Evolutionary conservation across 2,329 filamentous ascomycete species (phyloP).

Genomic region (Aspergillus costaricaensis): DNA sequence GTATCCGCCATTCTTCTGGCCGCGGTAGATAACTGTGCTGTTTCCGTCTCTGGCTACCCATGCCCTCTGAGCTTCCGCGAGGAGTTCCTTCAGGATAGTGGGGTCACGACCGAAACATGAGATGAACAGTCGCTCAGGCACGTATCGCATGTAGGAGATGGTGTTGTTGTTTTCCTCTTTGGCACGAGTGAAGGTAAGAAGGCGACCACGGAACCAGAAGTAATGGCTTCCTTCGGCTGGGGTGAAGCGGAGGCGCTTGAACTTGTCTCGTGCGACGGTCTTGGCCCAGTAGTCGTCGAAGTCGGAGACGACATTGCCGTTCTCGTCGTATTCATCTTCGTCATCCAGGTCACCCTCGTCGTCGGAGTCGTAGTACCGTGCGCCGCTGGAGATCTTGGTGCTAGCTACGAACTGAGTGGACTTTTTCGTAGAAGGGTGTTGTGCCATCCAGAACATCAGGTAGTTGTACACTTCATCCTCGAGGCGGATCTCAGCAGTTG

Average conservation of each 20-base stretch:
- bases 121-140: slow-evolving; percentile 35
- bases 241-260: slow-evolving; percentile 55
- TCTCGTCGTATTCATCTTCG: slow-evolving; percentile 31
- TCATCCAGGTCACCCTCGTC: slow-evolving; percentile 24
- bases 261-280: slow-evolving; percentile 40
- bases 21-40: slow-evolving; percentile 44
- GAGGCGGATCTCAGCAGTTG: slow-evolving; percentile 64
- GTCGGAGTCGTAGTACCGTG: slow-evolving; percentile 32
- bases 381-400: slow-evolving; percentile 55
- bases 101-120: slow-evolving; percentile 40
- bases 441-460: slow-evolving; percentile 68
- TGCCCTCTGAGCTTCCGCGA: slow-evolving; percentile 39
- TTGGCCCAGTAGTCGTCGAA: slow-evolving; percentile 46
- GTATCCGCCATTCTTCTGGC: slow-evolving; percentile 25
- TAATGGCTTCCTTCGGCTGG: slow-evolving; percentile 67
- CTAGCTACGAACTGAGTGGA: slow-evolving; percentile 67
- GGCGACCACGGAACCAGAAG: slow-evolving; percentile 65
- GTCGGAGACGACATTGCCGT: slow-evolving; percentile 41
- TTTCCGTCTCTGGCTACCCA: slow-evolving; percentile 39
- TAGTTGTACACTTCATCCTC: slow-evolving; percentile 75
- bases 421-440: slow-evolving; percentile 61
- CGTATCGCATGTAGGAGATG: slow-evolving; percentile 16
- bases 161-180: slow-evolving; percentile 27
- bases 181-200: slow-evolving; percentile 47
- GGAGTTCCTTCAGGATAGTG: slow-evolving; percentile 35